Base-by-base conservation (phyloP, 1,284 basidiomycete genomes). In the Vanrija sp. region DNA sequence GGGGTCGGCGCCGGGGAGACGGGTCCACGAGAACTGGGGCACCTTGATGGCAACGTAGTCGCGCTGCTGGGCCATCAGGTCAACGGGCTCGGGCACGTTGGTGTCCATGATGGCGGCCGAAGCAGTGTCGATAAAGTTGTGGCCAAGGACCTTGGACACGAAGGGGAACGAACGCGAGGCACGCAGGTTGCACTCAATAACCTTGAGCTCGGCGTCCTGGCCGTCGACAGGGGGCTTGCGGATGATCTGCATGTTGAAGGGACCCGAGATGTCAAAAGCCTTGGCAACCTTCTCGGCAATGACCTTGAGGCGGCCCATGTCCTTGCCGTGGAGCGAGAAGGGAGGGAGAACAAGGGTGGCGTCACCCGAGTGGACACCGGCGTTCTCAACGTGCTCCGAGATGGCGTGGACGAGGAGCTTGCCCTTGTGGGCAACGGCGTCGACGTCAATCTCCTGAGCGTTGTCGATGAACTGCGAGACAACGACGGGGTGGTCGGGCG, bases 181-280 rank as follows among this genome's bases (percentile, higher is more conserved):
- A 63, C 96, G 90, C 49, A 98, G 80, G 78, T 98, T 98, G 78
- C 96, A 98, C 78, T 98, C 95, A 62, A 98, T 98, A 61, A 98
- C 95, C 81, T 97, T 98, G 66, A 98, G 84, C 58, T 78, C 78
- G 52, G 86, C 81, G 54, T 73, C 73, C 22, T 83, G 79, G 47
- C 81, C 82, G 14, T 76, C 77, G 23, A 78, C 79, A 9, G 83
- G 75, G 3, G 85, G 83, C 77, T 94, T 92, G 70, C 89, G 85
- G 78, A 99, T 98, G 75, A 99, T 84, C 78, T 99, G 96, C 93
- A 99, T 98, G 78, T 99, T 98, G 85, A 86, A 98, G 6, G 96
- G 96, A 35, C 96, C 95, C 24, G 91, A 95, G 57, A 99, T 98
- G 68, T 97, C 82, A 75, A 98, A 96, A 2, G 93, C 95, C 50